A percentile compares a stretch with the other conserved stretches of the same genome.
Conservation (phyloP, 371 early-diverging fungal species). For the Funneliformis caledonium region DNA sequence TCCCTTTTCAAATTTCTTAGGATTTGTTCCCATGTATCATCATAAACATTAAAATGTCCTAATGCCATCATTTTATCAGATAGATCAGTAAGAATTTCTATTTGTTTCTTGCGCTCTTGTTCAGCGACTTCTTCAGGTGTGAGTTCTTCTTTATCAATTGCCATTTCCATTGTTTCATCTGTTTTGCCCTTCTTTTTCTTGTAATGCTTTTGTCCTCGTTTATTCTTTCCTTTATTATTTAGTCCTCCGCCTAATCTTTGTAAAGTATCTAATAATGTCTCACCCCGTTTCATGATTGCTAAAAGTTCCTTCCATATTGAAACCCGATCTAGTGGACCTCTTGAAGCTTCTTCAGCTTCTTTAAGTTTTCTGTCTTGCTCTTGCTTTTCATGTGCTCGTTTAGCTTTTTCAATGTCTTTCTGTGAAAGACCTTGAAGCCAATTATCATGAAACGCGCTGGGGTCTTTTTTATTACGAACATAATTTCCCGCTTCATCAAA, state of each 20-base stretch:
- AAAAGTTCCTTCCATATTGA: constrained; percentile 66
- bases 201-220: constrained; percentile 4
- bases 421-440: constrained; percentile 86
- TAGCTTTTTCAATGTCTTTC: constrained; percentile 77
- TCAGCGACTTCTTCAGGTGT: constrained; percentile 18
- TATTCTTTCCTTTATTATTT: constrained; percentile 52
- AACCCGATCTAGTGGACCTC: constrained; percentile 48
- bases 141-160: constrained; percentile 24
- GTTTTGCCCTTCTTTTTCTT: constrained; percentile 9
- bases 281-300: constrained; percentile 69
- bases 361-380: constrained; percentile 54
- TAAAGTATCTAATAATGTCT: constrained; percentile 72
- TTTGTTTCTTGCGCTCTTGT: constrained; percentile 30
- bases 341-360: constrained; percentile 58
- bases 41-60: constrained; percentile 42
- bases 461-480: constrained; percentile 78
- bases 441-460: constrained; percentile 82
- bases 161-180: background rate
- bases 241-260: constrained; percentile 63
- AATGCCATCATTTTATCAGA: constrained; percentile 41
- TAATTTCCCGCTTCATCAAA: constrained; percentile 88
- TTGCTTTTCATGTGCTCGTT: constrained; percentile 69
- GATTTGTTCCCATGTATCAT: constrained; percentile 41
- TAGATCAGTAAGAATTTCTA: constrained; percentile 42
- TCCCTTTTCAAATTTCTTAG: constrained; percentile 50